Base-by-base conservation (phyloP, 2,329 filamentous ascomycete species). In the Hypoxylon sp. region DNA sequence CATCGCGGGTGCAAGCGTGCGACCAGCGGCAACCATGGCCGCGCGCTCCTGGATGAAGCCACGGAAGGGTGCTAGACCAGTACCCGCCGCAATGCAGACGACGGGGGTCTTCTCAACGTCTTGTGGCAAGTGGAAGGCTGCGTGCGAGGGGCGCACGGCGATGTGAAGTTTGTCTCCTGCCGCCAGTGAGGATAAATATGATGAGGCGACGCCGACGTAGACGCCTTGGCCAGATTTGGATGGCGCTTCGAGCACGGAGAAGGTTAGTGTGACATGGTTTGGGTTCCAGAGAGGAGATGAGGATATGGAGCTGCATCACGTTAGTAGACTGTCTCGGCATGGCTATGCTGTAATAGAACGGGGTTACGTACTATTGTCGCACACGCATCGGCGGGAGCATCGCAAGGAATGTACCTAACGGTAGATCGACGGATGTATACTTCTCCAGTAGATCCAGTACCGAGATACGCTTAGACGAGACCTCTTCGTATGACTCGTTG, bases 371-470 rank as follows among this genome's bases (percentile, higher is more conserved):
- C 82, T 94, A 94, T 78, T 93, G 90, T n/a, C 92, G 87, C 42
- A 92, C 85, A 30, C 92, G 89, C 89, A 96, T 92, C 0, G 92
- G 90, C 1, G 91, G 91, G 0, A 94, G 85, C 84, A 94, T 90
- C 35, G 85, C 84, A 6, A 96, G 83, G 81, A 92, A 95, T 17
- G 87, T 81, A 2, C 85, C 85, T 25, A 96, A 85, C 0, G 91
- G 85, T 0, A 95, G 79, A 2, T 86, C 80, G 33, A 92, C 82
- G 0, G 83, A 79, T 0, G 86, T 83, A 75, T 89, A 91, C 10
- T 85, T 83, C 74, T 93, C 89, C 0, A 95, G 84, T 1, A 95
- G 82, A 68, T 94, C 91, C 6, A 95, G 83, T 0, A 92, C 81
- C 0, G 89, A 91, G 20, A 89, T 81, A 8, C 87, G 86, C 73